Evolutionary conservation across 1,139 yeast species (phyloP).

Genomic region (Pichia sp.): DNA sequence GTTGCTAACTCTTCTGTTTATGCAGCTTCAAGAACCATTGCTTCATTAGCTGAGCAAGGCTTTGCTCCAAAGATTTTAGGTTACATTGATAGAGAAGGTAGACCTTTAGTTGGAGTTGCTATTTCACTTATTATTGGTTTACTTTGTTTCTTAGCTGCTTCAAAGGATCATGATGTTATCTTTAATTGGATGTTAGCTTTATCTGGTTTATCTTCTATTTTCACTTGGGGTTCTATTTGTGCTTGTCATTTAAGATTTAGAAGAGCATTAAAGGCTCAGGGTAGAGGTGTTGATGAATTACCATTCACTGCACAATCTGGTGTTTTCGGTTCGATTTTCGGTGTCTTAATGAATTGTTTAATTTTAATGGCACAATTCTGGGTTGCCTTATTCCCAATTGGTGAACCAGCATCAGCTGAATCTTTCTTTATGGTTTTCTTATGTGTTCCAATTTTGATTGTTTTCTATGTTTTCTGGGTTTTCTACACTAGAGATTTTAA

Average conservation of each 20-base stretch:
- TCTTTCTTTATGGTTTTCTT: slow-evolving; percentile 57
- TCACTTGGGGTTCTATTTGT: slow-evolving; percentile 79
- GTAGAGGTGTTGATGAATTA: slow-evolving; percentile 58
- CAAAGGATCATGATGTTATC: slow-evolving; percentile 54
- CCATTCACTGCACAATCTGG: slow-evolving; percentile 69
- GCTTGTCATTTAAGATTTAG: slow-evolving; percentile 75
- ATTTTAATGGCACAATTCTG: slow-evolving; percentile 70
- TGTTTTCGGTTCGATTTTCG: slow-evolving; percentile 59
- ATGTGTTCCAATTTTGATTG: slow-evolving; percentile 55
- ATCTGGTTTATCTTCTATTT: slow-evolving; percentile 76
- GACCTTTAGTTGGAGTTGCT: slow-evolving; percentile 64
- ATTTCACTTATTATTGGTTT: slow-evolving; percentile 56
- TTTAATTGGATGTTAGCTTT: slow-evolving; percentile 79
- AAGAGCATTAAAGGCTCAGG: slow-evolving; percentile 59
- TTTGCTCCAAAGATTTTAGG: slow-evolving; percentile 69
- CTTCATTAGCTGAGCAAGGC: slow-evolving; percentile 76
- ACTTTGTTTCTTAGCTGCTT: slow-evolving; percentile 67
- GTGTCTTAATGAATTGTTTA: slow-evolving; percentile 51
- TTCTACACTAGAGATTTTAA: slow-evolving; percentile 49
- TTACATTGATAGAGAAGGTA: slow-evolving; percentile 67
- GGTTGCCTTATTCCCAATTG: slow-evolving; percentile 67
- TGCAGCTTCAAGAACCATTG: slow-evolving; percentile 76
- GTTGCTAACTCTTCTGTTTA: slow-evolving; percentile 73
- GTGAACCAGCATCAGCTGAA: slow-evolving; percentile 46
- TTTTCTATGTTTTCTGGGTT: slow-evolving; percentile 52